Evolutionary conservation across 2,329 filamentous ascomycete species (phyloP).

Genomic region (Camillea tinctor): DNA sequence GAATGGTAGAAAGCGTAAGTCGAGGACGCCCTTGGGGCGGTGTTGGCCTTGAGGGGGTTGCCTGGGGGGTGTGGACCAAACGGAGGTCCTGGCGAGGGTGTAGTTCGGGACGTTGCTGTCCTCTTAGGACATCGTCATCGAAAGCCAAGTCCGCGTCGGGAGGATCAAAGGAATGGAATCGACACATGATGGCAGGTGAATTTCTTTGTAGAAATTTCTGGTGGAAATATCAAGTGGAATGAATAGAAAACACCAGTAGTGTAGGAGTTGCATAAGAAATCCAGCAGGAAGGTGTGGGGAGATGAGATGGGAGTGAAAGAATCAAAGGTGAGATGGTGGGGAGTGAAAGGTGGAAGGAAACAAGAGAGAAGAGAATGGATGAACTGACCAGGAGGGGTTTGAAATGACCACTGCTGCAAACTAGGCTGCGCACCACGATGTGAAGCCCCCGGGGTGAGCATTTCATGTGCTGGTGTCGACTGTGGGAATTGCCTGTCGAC

Average conservation of each 20-base stretch:
- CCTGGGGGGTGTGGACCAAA: constrained; percentile 5
- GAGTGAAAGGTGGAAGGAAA: neutral
- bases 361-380: neutral
- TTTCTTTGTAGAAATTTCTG: neutral
- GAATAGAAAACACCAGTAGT: neutral
- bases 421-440: neutral
- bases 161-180: neutral
- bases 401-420: constrained; percentile 20
- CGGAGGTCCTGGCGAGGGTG: too few relatives aligned
- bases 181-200: neutral
- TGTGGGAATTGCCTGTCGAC: neutral
- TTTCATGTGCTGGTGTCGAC: neutral
- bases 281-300: too few relatives aligned
- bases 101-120: too few relatives aligned
- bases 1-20: too few relatives aligned
- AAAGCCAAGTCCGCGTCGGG: neutral
- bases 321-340: too few relatives aligned
- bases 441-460: neutral
- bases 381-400: constrained; percentile 24
- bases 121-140: neutral
- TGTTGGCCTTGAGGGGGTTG: neutral
- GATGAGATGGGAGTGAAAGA: too few relatives aligned
- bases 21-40: too few relatives aligned
- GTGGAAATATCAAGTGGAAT: neutral
- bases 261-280: too few relatives aligned